Base-by-base conservation (phyloP, 139 green algal genomes). In the Coccomyxa sp. region DNA sequence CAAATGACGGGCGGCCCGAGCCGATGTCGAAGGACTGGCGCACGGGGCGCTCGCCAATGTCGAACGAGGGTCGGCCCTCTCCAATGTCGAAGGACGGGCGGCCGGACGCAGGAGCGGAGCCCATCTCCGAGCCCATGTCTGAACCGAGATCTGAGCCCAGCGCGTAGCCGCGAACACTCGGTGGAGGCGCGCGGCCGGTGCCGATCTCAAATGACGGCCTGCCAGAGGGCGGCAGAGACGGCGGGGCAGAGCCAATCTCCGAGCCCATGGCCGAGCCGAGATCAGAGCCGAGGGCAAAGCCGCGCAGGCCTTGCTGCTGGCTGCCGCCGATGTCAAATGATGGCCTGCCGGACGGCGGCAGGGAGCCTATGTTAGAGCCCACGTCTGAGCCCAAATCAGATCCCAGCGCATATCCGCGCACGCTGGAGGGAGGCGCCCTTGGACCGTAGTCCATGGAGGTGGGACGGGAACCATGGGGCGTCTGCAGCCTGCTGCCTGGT, bases 371-470 rank as follows among this genome's bases (percentile, higher is more conserved):
- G 10, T 38, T 16, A 29, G 64, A 38, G 10, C n/a, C n/a, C 24
- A 71, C 24, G 64, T 36, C 64, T 2, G 64, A 71, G 64, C 64
- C 44, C 44, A 58, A 16, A 12, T 58, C 14, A 12, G n/a, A n/a
- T n/a, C n/a, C 50, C 50, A 64, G 5, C 50, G 50, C 50, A 7
- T 64, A 64, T 18, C 50, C 50, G 50, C 50, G 50, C 50, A 64
- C 50, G 50, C 50, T 64, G 18, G 50, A 22, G 18, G 64, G 64
- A 2, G 64, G 64, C 64, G 64, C 64, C 10, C 64, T 22, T 29
- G 64, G n/a, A 36, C 64, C 64, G 64, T 71, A 71, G 64, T 71
- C 64, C 64, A 71, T 34, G 64, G 29, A 38, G 64, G 64, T 36
- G 1, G 64, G 64, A 36, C 64, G 64, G 5, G 29, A 38, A 18